Evolutionary conservation across 148 eudicot genomes (phyloP), one percentile per base, ranked within the genome.

Genomic region (Rhododendron griersonianum): DNA sequence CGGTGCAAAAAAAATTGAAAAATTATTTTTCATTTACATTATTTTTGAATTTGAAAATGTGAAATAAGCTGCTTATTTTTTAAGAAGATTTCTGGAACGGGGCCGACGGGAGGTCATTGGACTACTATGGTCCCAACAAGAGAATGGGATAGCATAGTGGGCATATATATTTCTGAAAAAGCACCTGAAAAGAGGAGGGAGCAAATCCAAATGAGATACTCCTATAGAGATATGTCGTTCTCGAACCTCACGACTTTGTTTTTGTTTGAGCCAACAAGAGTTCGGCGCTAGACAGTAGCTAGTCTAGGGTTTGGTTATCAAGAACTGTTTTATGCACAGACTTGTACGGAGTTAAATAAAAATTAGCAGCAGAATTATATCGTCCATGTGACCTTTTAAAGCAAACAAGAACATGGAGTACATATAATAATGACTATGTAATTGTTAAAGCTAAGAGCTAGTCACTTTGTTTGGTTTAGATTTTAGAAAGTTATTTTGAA

Each of bases 191-290:
- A 82, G 48, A 1, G 21, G 71, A 39, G 75, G 39, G 85, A 47
- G 78, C 79, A 48, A 83, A 83, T 71, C 59, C 79, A 83, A 13
- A 47, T 18, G 61, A 61, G 79, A 83, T 47, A 71, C 44, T 33
- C 3, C 14, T 1, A 9, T 9, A 19, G 6, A 10, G 48, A n/a
- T 47, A 25, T 79, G 53, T 7, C 5, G 14, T 1, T 83, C 41
- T 83, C 13, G 55, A 65, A 83, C 25, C 77, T 65, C n/a, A 44
- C 85, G 28, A 21, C 39, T 41, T 44, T 18, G 15, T 41, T 65
- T 28, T 44, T 19, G 76, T 21, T 83, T 44, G 37, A 25, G 39
- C 85, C 39, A 65, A 25, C 71, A 57, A 28, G 39, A 30, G 84
- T 59, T 59, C 73, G 84, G 77, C 85, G 85, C 57, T 65, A 7